Conservation (phyloP, 805 yeast species). For the Dipodascus albidus region DNA sequence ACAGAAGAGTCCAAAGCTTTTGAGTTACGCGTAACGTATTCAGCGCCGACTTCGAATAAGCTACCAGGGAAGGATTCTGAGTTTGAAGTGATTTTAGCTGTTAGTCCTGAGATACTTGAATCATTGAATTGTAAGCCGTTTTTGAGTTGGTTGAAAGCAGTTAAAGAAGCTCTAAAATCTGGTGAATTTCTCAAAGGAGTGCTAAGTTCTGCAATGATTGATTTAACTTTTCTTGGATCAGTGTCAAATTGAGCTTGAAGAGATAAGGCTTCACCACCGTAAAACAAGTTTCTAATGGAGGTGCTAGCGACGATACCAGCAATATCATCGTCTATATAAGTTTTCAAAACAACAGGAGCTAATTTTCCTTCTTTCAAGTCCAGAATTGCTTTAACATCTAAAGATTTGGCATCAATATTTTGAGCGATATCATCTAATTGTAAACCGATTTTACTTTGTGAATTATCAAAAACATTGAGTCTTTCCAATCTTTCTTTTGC, state of each 20-base stretch:
- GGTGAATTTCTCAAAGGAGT: slow-evolving; percentile 38
- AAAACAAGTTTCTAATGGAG: slow-evolving; percentile 45
- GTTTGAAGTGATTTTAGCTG: slow-evolving; percentile 28
- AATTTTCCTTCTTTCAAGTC: slow-evolving; percentile 4
- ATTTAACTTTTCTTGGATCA: slow-evolving; percentile 39
- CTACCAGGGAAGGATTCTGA: slow-evolving; percentile 35
- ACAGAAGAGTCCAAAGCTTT: slow-evolving; percentile 51
- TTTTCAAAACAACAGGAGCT: neutral
- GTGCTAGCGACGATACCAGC: slow-evolving; percentile 27
- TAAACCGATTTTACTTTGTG: slow-evolving; percentile 2
- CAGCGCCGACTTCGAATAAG: slow-evolving; percentile 36
- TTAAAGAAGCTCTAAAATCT: slow-evolving; percentile 42
- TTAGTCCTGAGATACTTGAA: slow-evolving; percentile 23
- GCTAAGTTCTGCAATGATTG: slow-evolving; percentile 36
- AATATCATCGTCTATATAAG: slow-evolving; percentile 11
- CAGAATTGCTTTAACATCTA: slow-evolving; percentile 11
- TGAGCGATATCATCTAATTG: slow-evolving; percentile 1
- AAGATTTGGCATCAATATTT: neutral
- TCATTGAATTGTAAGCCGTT: slow-evolving; percentile 27
- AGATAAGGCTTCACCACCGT: slow-evolving; percentile 45
- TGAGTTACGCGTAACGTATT: slow-evolving; percentile 49
- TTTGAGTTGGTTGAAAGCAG: slow-evolving; percentile 37
- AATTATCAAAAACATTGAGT: slow-evolving; percentile 7
- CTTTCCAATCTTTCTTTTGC: slow-evolving; percentile 13
- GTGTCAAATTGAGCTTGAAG: slow-evolving; percentile 33